Evolutionary conservation across 352 stramenopile species (phyloP), one percentile per base, ranked within the genome.

Genomic region (Phytophthora melonis): DNA sequence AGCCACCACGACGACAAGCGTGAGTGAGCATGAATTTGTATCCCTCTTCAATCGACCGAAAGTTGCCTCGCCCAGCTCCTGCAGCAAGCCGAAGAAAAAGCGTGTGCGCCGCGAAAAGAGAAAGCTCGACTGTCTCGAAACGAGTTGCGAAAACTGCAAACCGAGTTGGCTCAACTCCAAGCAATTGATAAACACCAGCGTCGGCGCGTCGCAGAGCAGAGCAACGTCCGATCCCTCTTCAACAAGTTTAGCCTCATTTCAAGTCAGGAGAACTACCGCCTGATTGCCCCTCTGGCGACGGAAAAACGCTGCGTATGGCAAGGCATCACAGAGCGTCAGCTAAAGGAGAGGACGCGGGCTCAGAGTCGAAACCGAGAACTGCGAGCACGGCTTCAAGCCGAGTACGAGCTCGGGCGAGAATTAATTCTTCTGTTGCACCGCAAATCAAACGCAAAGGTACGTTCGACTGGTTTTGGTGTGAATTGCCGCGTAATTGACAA

Each of bases 111-210:
- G 54, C n/a, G 60, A 75, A 41, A 68, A 68, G 27, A 36, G 78
- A 1, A 68, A 84, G 59, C 58, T 84, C 5, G 54, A 80, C 16
- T 65, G 71, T 34, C 58, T 84, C 64, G 78, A 2, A 27, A 65
- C 6, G 68, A 78, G 16, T 55, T 71, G 18, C 32, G 43, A 23
- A 72, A 76, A 25, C 65, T 84, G n/a, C 67, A 82, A 53, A 47
- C 58, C 39, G 66, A 75, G 43, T 47, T 82, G 13, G 19, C 23
- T 2, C 59, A 74, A 27, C 59, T 74, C 1, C 19, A 39, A 41
- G 34, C 23, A 11, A 19, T 55, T 43, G 25, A 43, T 19, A 36
- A 14, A 27, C 18, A 27, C 3, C 27, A 21, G 4, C 13, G 21
- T 21, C 34, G 19, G 14, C n/a, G 5, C 7, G 8, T 21, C 21